A percentile compares a stretch with the other conserved stretches of the same genome.
Evolutionary conservation across 805 yeast species (phyloP).

Genomic region (Komagataella ulmi): DNA sequence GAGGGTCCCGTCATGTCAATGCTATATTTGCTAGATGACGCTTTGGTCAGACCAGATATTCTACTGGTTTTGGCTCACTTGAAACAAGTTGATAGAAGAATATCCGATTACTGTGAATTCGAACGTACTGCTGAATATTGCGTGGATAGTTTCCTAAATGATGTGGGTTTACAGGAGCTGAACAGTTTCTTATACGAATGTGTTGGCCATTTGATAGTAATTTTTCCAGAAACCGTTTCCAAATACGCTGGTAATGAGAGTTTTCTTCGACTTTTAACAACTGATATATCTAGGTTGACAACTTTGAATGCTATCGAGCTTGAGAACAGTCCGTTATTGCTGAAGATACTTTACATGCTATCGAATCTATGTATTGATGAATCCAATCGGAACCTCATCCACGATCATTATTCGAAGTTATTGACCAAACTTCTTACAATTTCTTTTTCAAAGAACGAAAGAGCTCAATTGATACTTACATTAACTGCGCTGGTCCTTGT

Average conservation of each 20-base stretch:
- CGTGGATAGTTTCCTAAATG: not conserved
- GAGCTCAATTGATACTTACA: not conserved
- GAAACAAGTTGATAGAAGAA: not conserved
- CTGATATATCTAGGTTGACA: not conserved
- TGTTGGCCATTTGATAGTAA: not conserved
- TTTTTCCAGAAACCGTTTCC: not conserved
- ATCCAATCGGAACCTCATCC: not conserved
- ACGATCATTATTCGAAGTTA: not conserved
- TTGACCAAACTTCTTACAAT: not conserved
- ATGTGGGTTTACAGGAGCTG: not conserved
- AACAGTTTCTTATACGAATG: not conserved
- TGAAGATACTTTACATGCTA: not conserved
- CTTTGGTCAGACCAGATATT: not conserved
- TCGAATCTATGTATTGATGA: not conserved
- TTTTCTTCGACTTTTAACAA: not conserved
- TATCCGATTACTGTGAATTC: not conserved
- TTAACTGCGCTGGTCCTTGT: not conserved
- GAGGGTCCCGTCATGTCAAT: not conserved
- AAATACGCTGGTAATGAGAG: not conserved
- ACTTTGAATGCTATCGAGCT: not conserved
- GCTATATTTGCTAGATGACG: not conserved
- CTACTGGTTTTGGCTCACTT: not conserved
- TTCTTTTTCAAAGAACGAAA: not conserved
- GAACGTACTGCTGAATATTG: not conserved
- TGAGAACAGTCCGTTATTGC: not conserved